Evolutionary conservation across 225 moss, liverwort and hornwort genomes (phyloP).

Genomic region (Antitrichia curtipendula): DNA sequence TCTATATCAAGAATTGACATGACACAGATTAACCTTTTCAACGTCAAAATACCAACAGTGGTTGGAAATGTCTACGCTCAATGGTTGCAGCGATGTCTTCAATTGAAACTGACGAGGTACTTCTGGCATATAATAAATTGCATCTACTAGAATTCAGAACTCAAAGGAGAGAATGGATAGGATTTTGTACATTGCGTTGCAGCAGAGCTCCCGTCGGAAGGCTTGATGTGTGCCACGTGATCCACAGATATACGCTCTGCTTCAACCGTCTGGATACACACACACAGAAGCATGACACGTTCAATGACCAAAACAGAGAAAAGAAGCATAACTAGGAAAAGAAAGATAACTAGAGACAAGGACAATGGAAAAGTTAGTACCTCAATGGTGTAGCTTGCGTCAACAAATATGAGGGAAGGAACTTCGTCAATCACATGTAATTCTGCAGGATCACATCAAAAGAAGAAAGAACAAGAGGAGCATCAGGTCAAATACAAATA

Average conservation of each 20-base stretch:
- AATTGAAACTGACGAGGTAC: not conserved
- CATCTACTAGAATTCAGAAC: not conserved
- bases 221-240: constrained; percentile 97
- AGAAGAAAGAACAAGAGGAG: not conserved
- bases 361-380: constrained; percentile 8
- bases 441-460: constrained; percentile 35
- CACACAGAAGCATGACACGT: not conserved
- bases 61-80: not conserved
- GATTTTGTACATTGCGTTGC: constrained; percentile 68
- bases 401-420: constrained; percentile 91
- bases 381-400: constrained; percentile 97
- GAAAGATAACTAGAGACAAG: not conserved
- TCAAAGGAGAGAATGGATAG: not conserved
- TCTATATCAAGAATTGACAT: not conserved
- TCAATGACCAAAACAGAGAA: not conserved
- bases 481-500: not conserved
- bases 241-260: constrained; percentile 99
- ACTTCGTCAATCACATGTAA: constrained; percentile 89
- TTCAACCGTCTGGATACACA: constrained; percentile 72
- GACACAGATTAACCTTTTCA: not conserved
- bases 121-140: not conserved
- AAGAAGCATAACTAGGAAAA: not conserved
- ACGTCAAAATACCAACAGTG: not conserved
- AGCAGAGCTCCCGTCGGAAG: constrained; percentile 95
- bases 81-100: not conserved